These are phyloP conservation scores for Pseudogymnoascus sp. DNA, from an alignment of 2,329 filamentous ascomycete genomes.

Conservation along the genomic window DNA sequence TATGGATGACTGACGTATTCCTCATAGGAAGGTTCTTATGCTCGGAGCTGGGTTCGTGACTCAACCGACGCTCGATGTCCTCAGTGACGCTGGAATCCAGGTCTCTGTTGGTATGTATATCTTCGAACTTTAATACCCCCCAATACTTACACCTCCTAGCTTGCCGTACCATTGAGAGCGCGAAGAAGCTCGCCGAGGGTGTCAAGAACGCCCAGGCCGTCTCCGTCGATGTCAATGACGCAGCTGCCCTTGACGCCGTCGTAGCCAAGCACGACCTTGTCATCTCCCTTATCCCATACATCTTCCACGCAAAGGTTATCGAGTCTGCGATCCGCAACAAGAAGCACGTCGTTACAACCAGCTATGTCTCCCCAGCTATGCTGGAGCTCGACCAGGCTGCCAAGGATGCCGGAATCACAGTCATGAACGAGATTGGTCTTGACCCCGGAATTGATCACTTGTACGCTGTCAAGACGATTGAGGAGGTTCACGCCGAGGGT, in stretches of 20 bases:
- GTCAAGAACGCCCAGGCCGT: constrained; percentile 68
- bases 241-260: constrained; percentile 68
- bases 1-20: neutral
- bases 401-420: constrained; percentile 88
- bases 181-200: constrained; percentile 65
- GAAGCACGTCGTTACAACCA: constrained; percentile 94
- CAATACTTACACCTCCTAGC: constrained; percentile 40
- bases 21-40: constrained; percentile 36
- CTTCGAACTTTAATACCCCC: neutral
- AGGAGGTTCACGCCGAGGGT: constrained; percentile 76
- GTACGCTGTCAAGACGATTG: constrained; percentile 81
- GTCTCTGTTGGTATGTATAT: constrained; percentile 45
- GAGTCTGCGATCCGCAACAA: constrained; percentile 87
- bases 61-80: constrained; percentile 50
- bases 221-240: constrained; percentile 75
- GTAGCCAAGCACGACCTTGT: constrained; percentile 73
- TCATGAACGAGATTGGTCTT: constrained; percentile 93
- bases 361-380: constrained; percentile 90
- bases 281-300: constrained; percentile 85
- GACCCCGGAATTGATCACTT: constrained; percentile 64
- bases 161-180: constrained; percentile 71
- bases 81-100: constrained; percentile 47
- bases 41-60: constrained; percentile 48
- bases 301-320: constrained; percentile 80
- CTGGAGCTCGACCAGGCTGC: constrained; percentile 72